Evolutionary conservation across 345 rosid genomes (phyloP).

Genomic region (Passiflora organensis): DNA sequence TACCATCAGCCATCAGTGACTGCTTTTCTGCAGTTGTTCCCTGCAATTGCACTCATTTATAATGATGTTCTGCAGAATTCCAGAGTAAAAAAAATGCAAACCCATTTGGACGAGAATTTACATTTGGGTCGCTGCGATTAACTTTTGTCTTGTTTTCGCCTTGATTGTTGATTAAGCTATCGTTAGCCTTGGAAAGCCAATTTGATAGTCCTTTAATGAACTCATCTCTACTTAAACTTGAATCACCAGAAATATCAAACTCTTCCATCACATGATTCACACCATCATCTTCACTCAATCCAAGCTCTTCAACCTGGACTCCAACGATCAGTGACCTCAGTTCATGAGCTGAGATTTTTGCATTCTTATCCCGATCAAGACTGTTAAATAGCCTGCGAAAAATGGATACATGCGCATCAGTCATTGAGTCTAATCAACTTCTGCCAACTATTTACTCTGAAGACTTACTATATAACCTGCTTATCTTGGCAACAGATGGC

Average conservation of each 20-base stretch:
- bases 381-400: slow-evolving; percentile 33
- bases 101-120: neutral
- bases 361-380: slow-evolving; percentile 27
- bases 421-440: too few species aligned
- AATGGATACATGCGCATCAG: neutral
- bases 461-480: slow-evolving; percentile 16
- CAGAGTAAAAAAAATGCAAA: neutral
- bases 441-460: neutral
- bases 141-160: neutral
- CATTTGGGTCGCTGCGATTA: slow-evolving; percentile 12
- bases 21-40: slow-evolving; percentile 22
- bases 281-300: slow-evolving; percentile 21
- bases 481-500: slow-evolving; percentile 23
- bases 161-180: neutral
- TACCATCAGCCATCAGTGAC: slow-evolving; percentile 13
- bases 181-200: slow-evolving; percentile 26
- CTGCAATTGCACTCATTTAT: slow-evolving; percentile 11
- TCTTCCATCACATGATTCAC: slow-evolving; percentile 22
- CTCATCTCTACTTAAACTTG: slow-evolving; percentile 25
- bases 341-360: slow-evolving; percentile 25
- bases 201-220: slow-evolving; percentile 31
- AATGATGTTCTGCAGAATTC: too few species aligned
- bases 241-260: slow-evolving; percentile 30
- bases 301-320: slow-evolving; percentile 30
- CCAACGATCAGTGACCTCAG: slow-evolving; percentile 39